A percentile compares a stretch with the other conserved stretches of the same genome.
phyloP scores from a whole-genome alignment of 2,329 filamentous ascomycete species.

The Aspergillus sp. region DNA sequence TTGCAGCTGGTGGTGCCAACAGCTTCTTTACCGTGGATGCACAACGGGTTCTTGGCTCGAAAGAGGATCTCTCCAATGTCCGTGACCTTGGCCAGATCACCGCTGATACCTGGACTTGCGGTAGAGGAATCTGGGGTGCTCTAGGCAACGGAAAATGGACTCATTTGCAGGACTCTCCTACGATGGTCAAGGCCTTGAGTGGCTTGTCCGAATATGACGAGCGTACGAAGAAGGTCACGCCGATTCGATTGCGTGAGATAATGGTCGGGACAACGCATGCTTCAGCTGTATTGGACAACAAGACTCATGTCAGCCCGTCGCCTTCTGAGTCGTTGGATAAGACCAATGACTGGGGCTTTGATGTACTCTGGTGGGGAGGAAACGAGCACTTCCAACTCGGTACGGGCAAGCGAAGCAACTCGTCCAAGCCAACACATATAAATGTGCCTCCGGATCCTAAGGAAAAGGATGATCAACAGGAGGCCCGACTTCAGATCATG shows the following conservation, averaged over 20 bases:
- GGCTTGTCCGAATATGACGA: constrained; percentile 88
- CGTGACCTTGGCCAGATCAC: constrained; percentile 53
- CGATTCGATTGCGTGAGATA: constrained; percentile 71
- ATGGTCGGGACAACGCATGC: constrained; percentile 76
- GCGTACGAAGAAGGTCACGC: constrained; percentile 57
- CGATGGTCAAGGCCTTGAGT: constrained; percentile 77
- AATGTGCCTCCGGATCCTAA: constrained; percentile 65
- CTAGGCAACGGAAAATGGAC: constrained; percentile 87
- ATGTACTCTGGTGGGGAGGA: constrained; percentile 89
- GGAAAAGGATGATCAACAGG: constrained; percentile 56
- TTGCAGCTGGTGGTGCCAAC: constrained; percentile 81
- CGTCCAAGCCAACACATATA: constrained; percentile 71
- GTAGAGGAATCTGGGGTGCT: constrained; percentile 76
- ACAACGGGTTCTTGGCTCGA: constrained; percentile 49
- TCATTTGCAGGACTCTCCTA: constrained; percentile 72
- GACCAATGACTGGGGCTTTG: constrained; percentile 77
- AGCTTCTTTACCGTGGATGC: constrained; percentile 86
- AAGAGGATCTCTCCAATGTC: constrained; percentile 36
- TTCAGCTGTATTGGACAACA: constrained; percentile 77
- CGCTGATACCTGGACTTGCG: constrained; percentile 81
- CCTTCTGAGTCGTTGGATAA: constrained; percentile 56
- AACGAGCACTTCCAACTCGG: constrained; percentile 94
- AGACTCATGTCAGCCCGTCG: constrained; percentile 59
- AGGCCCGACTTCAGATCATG: constrained; percentile 74
- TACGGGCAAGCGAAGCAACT: constrained; percentile 81